phyloP scores from a whole-genome alignment of 139 green algal species.

The Pleodorina starrii region DNA sequence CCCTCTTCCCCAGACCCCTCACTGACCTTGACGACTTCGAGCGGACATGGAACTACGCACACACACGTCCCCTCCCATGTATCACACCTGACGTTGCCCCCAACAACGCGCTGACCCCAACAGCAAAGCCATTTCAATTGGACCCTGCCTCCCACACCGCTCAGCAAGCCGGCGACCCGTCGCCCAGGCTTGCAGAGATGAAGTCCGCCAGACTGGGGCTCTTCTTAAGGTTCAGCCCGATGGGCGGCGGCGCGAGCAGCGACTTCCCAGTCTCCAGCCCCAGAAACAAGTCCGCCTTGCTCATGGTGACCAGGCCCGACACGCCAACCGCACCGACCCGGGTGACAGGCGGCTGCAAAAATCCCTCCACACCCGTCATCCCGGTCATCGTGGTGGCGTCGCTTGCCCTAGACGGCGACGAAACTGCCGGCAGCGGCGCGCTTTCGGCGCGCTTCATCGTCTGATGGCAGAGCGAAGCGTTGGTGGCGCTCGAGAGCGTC shows the following conservation, averaged over 20 bases:
- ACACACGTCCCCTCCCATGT: too few relatives aligned
- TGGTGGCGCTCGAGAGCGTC: slow-evolving; percentile 5
- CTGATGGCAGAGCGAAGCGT: not conserved
- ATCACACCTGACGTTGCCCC: too few relatives aligned
- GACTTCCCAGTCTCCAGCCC: not conserved
- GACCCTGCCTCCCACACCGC: too few relatives aligned
- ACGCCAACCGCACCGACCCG: not conserved
- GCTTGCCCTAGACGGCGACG: not conserved
- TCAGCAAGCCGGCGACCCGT: not conserved
- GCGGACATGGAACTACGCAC: too few relatives aligned
- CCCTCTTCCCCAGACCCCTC: too few relatives aligned
- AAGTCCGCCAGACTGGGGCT: slow-evolving; percentile 47
- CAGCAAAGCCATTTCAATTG: too few relatives aligned
- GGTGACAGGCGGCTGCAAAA: slow-evolving; percentile 35
- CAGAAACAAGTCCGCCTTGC: slow-evolving; percentile 19
- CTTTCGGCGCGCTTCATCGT: slow-evolving; percentile 36
- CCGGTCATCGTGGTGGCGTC: not conserved
- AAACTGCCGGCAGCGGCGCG: slow-evolving; percentile 19
- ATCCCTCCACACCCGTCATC: not conserved
- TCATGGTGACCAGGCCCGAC: not conserved
- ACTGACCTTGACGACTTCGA: too few relatives aligned
- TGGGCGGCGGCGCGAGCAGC: slow-evolving; percentile 35
- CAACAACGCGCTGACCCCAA: too few relatives aligned
- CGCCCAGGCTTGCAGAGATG: slow-evolving; percentile 18
- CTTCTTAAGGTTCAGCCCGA: slow-evolving; percentile 54